These are phyloP conservation scores for Linnemannia exigua DNA, from an alignment of 192 early-diverging fungal species.

Conservation along the genomic window DNA sequence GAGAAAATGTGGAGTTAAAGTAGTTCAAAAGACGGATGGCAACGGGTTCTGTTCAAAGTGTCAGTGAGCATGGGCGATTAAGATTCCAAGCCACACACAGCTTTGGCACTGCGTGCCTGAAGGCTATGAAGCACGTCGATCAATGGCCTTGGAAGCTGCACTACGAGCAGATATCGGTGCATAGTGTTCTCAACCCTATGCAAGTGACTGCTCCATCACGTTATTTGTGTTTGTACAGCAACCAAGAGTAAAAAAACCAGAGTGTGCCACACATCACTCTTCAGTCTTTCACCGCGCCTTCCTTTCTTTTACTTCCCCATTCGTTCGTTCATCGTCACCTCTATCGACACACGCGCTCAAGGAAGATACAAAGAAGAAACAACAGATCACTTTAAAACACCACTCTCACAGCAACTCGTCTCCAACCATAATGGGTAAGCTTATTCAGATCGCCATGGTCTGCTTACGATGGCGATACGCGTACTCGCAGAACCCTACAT, in stretches of 20 bases:
- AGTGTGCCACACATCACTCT: neutral
- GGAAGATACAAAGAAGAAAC: neutral
- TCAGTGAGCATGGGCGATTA: neutral
- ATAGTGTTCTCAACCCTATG: no score
- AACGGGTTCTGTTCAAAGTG: neutral
- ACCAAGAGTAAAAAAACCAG: neutral
- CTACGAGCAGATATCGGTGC: no score
- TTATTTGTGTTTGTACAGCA: neutral
- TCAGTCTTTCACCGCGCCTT: neutral
- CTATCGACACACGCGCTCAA: neutral
- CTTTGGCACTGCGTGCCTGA: neutral
- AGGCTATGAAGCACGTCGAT: neutral
- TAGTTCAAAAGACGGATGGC: neutral
- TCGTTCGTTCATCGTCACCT: neutral
- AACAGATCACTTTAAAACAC: neutral
- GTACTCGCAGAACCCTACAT: neutral
- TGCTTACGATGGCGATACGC: neutral
- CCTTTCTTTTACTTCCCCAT: neutral
- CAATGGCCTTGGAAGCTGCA: neutral
- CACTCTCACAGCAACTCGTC: neutral
- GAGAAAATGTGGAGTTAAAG: neutral
- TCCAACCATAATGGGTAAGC: neutral
- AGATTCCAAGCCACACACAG: neutral
- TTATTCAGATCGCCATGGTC: neutral
- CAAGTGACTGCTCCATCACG: slow-evolving; percentile 1